These are phyloP conservation scores for Cadophora malorum DNA, from an alignment of 2,329 filamentous ascomycete species.

Conservation along the genomic window DNA sequence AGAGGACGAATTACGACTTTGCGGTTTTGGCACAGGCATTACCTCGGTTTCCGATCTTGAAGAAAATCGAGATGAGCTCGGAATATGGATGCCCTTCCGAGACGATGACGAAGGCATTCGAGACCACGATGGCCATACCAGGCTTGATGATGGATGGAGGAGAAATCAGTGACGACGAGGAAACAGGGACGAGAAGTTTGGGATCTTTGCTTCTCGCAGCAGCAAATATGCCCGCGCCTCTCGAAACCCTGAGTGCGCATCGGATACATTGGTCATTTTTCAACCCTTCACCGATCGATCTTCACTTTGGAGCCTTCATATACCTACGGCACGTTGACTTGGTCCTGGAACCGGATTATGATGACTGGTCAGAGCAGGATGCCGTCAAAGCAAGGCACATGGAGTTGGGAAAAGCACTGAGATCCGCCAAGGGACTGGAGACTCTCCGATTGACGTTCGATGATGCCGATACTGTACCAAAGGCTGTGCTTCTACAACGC, in stretches of 20 bases:
- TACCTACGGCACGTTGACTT: slow-evolving; percentile 10
- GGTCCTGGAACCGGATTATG: slow-evolving; percentile 5
- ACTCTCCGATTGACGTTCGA: slow-evolving; percentile 1
- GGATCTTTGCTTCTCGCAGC: neutral
- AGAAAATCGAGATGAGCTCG: slow-evolving; percentile 12
- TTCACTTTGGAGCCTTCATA: slow-evolving; percentile 3
- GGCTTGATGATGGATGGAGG: slow-evolving; percentile 17
- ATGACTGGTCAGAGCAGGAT: neutral
- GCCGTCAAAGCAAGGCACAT: slow-evolving; percentile 1
- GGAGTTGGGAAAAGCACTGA: slow-evolving; percentile 1
- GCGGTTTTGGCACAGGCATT: neutral
- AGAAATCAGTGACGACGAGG: slow-evolving; percentile 4
- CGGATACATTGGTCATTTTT: slow-evolving; percentile 14
- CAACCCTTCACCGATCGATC: neutral
- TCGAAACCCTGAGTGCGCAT: neutral
- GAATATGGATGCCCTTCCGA: slow-evolving; percentile 2
- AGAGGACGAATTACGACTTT: slow-evolving; percentile 2
- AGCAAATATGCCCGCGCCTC: neutral
- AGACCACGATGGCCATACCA: neutral
- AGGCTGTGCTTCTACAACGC: neutral
- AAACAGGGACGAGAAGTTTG: slow-evolving; percentile 9
- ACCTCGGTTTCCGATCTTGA: slow-evolving; percentile 9
- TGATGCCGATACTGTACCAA: neutral
- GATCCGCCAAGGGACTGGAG: slow-evolving; percentile 8
- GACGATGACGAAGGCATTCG: neutral